Evolutionary conservation across 1,284 basidiomycete genomes (phyloP).

Genomic region (Irpex rosettiformis): DNA sequence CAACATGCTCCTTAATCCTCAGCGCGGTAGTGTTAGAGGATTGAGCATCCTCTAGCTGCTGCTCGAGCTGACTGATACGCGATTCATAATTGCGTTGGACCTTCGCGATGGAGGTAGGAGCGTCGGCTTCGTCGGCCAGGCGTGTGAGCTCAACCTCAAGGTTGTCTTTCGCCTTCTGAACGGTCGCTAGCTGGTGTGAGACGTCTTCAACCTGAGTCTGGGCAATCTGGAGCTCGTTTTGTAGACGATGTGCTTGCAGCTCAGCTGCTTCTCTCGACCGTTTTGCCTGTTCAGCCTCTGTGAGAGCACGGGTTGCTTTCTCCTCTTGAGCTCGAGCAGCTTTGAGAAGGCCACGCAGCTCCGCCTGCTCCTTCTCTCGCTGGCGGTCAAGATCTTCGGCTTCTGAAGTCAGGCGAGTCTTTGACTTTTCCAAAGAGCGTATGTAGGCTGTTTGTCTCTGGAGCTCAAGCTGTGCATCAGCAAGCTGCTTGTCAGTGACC

Average conservation of each 20-base stretch:
- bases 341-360: constrained; percentile 67
- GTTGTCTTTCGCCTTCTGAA: constrained; percentile 62
- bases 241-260: constrained; percentile 52
- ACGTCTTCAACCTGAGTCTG: constrained; percentile 53
- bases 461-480: constrained; percentile 76
- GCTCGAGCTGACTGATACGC: constrained; percentile 63
- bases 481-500: constrained; percentile 90
- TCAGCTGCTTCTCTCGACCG: constrained; percentile 64
- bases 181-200: constrained; percentile 45
- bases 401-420: constrained; percentile 74
- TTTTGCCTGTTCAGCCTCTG: constrained; percentile 64
- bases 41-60: constrained; percentile 56
- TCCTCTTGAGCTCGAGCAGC: constrained; percentile 57
- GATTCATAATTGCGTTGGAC: constrained; percentile 65
- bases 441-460: constrained; percentile 75
- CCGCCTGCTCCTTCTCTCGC: constrained; percentile 70
- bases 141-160: constrained; percentile 68
- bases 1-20: constrained; percentile 60
- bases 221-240: constrained; percentile 54
- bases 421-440: constrained; percentile 81
- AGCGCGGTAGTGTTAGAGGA: constrained; percentile 46
- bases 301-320: constrained; percentile 48
- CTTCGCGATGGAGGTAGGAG: constrained; percentile 54
- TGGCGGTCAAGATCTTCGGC: constrained; percentile 82
- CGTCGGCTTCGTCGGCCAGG: constrained; percentile 58